Conservation (phyloP, 495 filamentous ascomycete genomes). For the Thermothielavioides terrestris region DNA sequence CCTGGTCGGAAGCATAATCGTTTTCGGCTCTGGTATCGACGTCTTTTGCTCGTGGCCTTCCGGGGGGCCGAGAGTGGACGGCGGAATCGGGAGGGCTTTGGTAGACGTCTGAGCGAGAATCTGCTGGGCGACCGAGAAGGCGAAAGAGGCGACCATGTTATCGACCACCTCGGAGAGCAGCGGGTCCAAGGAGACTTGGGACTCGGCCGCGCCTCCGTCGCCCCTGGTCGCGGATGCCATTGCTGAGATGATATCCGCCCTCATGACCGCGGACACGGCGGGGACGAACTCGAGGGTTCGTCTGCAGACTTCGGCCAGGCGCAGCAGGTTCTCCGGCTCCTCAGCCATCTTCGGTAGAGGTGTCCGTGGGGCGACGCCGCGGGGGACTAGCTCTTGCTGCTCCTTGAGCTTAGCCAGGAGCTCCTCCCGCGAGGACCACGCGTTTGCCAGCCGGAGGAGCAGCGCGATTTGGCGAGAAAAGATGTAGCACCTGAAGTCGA, state of each 20-base stretch:
- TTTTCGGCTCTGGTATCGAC: constrained; percentile 52
- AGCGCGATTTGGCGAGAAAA: constrained; percentile 83
- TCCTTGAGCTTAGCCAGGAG: constrained; percentile 49
- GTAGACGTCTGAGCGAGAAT: constrained; percentile 70
- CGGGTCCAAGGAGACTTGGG: constrained; percentile 18
- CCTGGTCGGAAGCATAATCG: constrained; percentile 53
- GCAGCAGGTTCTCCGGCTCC: constrained; percentile 63
- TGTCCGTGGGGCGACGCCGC: constrained; percentile 42
- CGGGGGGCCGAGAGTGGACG: constrained; percentile 42
- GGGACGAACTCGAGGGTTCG: constrained; percentile 74
- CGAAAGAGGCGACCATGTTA: constrained; percentile 78
- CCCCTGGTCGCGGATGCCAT: constrained; percentile 23
- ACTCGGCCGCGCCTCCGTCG: constrained; percentile 13
- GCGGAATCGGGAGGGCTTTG: constrained; percentile 55
- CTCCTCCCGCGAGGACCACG: constrained; percentile 47
- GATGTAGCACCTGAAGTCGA: constrained; percentile 91
- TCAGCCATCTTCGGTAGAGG: constrained; percentile 39
- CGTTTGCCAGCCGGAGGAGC: constrained; percentile 73
- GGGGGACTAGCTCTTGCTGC: constrained; percentile 44
- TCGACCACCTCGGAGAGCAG: constrained; percentile 52
- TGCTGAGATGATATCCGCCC: constrained; percentile 58
- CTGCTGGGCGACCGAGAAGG: constrained; percentile 68
- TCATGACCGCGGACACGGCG: constrained; percentile 64
- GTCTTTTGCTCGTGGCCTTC: constrained; percentile 43
- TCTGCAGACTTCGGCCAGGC: constrained; percentile 71